Evolutionary conservation across 371 early-diverging fungal genomes (phyloP), one percentile per base, ranked within the genome.

Genomic region (Coemansia sp.): DNA sequence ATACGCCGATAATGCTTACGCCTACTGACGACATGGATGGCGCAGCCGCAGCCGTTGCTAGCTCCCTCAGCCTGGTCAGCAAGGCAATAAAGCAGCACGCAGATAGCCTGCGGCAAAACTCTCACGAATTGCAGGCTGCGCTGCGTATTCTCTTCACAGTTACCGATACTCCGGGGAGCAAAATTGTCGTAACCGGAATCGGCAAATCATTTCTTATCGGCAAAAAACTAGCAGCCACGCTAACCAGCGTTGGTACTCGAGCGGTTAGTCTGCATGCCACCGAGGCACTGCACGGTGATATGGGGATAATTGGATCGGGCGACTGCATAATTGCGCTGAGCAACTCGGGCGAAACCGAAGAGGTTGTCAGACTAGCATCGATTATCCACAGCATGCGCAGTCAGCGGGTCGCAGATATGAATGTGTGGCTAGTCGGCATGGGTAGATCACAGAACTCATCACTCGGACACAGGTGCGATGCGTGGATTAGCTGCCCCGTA

Each of bases 161-260:
- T 4, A 47, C 60, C 10, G 58, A 55, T 14, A 42, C 60, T 0
- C 55, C 40, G 2, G 80, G 81, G 12, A 80, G 84, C 50, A 87
- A 87, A 55, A 64, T 87, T 14, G 79, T 88, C 1, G 81, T 88
- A 6, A 83, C 87, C 0, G 88, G 86, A 10, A 86, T 88, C 1
- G 88, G 88, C 29, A 88, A 88, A 61, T 84, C 85, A 1, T 85
- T 82, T 38, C 82, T 84, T 57, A 82, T 88, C 55, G 84, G 82
- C 12, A 81, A 82, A 31, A 88, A 88, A 48, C 80, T 88, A n/a
- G 83, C 83, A 0, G 86, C 87, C 0, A 88, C 88, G 12, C 69
- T 87, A 74, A 78, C 84, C 14, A 85, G 86, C 31, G 79, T 82
- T 0, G 87, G 88, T 4, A 82, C 81, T 6, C 74, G 62, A 5